These are phyloP conservation scores for peach (Prunus persica) DNA, from an alignment of 306 rosid genomes.

Conservation along the genomic window DNA sequence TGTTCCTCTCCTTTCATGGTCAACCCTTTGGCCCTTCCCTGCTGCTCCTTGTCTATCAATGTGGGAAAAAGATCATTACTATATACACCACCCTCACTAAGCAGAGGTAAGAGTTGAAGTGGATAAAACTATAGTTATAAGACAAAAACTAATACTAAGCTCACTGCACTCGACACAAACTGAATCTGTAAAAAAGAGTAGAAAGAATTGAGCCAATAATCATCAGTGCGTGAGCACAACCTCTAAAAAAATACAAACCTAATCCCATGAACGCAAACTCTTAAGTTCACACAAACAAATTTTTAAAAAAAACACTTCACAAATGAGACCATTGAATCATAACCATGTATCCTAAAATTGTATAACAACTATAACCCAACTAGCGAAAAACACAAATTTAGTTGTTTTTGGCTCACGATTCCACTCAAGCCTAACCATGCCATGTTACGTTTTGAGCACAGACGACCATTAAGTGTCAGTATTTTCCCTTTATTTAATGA, in stretches of 20 bases:
- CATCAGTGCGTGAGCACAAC: background rate
- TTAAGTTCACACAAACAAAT: background rate
- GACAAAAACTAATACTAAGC: background rate
- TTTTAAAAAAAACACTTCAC: background rate
- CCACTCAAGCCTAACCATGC: background rate
- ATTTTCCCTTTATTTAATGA: slow-evolving; percentile 1
- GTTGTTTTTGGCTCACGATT: background rate
- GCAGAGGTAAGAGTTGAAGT: background rate
- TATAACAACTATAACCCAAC: background rate
- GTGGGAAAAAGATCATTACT: slow-evolving; percentile 18
- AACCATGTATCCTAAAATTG: background rate
- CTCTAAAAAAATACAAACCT: background rate
- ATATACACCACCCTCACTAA: background rate
- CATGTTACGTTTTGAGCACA: background rate
- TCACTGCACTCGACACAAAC: background rate
- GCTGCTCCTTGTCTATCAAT: slow-evolving; percentile 79
- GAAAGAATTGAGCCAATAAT: background rate
- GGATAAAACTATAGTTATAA: background rate
- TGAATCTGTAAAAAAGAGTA: background rate
- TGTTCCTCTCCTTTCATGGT: slow-evolving; percentile 69
- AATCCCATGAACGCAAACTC: background rate
- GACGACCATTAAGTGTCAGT: background rate
- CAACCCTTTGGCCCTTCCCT: slow-evolving; percentile 77
- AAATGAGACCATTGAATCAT: background rate
- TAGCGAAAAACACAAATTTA: background rate